Base-by-base conservation (phyloP, 805 yeast genomes). In the Metschnikowia colocasiae region DNA sequence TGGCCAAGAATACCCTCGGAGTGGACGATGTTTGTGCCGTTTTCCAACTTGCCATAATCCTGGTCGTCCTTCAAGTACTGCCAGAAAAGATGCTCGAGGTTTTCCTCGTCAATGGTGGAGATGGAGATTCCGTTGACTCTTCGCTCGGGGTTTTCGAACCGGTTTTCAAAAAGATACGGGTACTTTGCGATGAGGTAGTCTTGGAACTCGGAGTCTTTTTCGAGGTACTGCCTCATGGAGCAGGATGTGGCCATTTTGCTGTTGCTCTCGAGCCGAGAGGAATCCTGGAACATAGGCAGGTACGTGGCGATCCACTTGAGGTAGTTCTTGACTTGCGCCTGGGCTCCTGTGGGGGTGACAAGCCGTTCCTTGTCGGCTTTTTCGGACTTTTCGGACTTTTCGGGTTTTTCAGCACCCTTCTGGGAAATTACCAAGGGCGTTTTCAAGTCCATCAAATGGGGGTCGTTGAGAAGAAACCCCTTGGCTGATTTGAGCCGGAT, bases 181-280 rank as follows among this genome's bases (percentile, higher is more conserved):
- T 32, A 50, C 19, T 40, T 40, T 5, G 40, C 58, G 2, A 66
- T 49, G 3, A 65, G 49, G 35, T 54, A 60, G 48, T 67, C 65
- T 59, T 67, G 67, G 63, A 75, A 68, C 57, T 67, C 67, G 48
- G 69, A 59, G 47, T 82, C 80, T 50, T 79, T 80, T 42, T 80
- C 85, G 61, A 75, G 75, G 57, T 78, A 82, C 55, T 82, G 84
- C 30, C 76, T 68, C 49, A 84, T 62, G 26, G 76, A 78, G 63
- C 79, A 81, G 6, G 76, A 55, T 0, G 85, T 75, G 0, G 84
- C 74, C 38, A 67, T 64, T 47, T 72, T 75, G 52, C 44, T 54
- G 13, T 38, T 45, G 12, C 49, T 44, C 15, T 55, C 59, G 15
- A 45, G 46, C 4, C 52, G 38, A 2, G 50, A 27, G 1, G 56